These are phyloP conservation scores for Daldinia vernicosa DNA, from an alignment of 495 filamentous ascomycete genomes.

Conservation along the genomic window DNA sequence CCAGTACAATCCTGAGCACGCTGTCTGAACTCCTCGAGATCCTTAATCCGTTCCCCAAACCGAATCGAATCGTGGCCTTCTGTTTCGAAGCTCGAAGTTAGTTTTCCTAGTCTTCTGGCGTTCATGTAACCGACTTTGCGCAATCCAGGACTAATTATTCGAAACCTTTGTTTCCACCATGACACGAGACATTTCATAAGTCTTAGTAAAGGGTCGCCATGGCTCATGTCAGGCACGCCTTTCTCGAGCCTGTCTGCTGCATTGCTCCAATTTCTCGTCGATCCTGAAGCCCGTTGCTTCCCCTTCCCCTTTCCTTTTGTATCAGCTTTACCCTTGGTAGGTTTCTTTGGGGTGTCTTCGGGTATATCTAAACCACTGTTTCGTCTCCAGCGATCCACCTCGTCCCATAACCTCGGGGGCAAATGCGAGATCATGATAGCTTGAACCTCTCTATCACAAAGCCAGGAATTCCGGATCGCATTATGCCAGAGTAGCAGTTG, in stretches of 20 bases:
- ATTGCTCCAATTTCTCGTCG: conserved; percentile 77
- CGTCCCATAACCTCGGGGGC: conserved; percentile 69
- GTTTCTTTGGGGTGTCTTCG: conserved; percentile 48
- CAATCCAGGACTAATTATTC: conserved; percentile 78
- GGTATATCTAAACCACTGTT: conserved; percentile 68
- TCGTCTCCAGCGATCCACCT: conserved; percentile 77
- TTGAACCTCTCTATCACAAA: conserved; percentile 81
- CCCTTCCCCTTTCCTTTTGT: conserved; percentile 47
- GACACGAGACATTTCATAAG: conserved; percentile 76
- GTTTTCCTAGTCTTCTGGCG: conserved; percentile 69
- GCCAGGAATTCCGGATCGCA: conserved; percentile 84
- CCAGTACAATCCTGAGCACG: conserved; percentile 77
- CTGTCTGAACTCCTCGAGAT: conserved; percentile 71
- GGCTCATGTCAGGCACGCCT: conserved; percentile 73
- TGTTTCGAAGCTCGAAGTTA: conserved; percentile 71
- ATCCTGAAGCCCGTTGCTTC: conserved; percentile 55
- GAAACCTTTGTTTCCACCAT: conserved; percentile 90
- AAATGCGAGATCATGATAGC: conserved; percentile 77
- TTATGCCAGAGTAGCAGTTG: conserved; percentile 90
- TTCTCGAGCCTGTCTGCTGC: conserved; percentile 73
- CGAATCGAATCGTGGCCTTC: conserved; percentile 66
- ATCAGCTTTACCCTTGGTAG: conserved; percentile 50
- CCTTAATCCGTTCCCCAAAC: conserved; percentile 78
- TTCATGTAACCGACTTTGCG: conserved; percentile 89
- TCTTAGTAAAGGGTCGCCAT: conserved; percentile 83